phyloP scores from a whole-genome alignment of 2,329 filamentous ascomycete genomes.

The Tetracladium maxilliforme region DNA sequence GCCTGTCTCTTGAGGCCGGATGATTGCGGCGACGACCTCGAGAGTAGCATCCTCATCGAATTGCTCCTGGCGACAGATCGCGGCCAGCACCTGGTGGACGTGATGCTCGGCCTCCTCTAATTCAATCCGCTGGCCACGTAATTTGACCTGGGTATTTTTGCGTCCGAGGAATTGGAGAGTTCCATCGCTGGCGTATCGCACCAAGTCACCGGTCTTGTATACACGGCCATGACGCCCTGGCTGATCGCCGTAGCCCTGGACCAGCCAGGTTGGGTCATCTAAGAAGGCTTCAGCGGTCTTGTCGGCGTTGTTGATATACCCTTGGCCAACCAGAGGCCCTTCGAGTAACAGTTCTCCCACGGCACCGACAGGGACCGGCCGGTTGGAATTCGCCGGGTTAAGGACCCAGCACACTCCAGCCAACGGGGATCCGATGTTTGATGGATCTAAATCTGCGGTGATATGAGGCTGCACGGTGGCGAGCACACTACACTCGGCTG shows the following conservation, averaged over 20 bases:
- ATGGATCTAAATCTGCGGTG: too few relatives aligned
- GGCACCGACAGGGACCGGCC: slow-evolving; percentile 2
- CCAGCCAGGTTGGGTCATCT: slow-evolving; percentile 35
- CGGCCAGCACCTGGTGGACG: slow-evolving; percentile 19
- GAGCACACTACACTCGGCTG: background rate
- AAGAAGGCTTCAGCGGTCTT: slow-evolving; percentile 46
- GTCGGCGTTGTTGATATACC: slow-evolving; percentile 41
- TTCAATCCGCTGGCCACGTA: slow-evolving; percentile 51
- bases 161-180: slow-evolving; percentile 41
- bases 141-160: slow-evolving; percentile 54
- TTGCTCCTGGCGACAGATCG: too few relatives aligned
- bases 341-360: slow-evolving; percentile 19
- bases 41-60: too few relatives aligned
- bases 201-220: slow-evolving; percentile 47
- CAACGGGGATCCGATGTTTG: too few relatives aligned
- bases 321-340: slow-evolving; percentile 44
- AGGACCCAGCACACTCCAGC: too few relatives aligned
- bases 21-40: slow-evolving; percentile 30
- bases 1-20: slow-evolving; percentile 12
- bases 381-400: background rate
- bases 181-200: slow-evolving; percentile 34
- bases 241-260: slow-evolving; percentile 19
- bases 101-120: slow-evolving; percentile 33
- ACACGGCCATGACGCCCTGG: slow-evolving; percentile 25
- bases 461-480: background rate